Evolutionary conservation across 176 grass and related monocot genomes (phyloP).

Genomic region (Triticum urartu): DNA sequence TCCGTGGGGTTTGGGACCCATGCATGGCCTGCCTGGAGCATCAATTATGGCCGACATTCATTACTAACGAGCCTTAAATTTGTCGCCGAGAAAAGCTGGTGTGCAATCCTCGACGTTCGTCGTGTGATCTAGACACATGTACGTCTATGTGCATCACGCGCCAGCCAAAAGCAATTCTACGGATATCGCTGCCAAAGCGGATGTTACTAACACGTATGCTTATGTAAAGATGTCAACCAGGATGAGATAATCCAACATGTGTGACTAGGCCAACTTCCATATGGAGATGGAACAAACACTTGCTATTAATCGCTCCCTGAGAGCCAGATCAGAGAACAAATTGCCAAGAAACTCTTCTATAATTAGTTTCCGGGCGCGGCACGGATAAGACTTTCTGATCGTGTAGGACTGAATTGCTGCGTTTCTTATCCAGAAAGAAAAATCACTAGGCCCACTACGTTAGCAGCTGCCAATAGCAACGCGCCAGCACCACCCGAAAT

Average conservation of each 20-base stretch:
- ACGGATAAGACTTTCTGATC: conserved; percentile 19
- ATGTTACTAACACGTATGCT: not conserved
- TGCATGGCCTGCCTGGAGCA: not conserved
- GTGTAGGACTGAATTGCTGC: not conserved
- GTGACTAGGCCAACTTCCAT: not conserved
- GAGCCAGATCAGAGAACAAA: not conserved
- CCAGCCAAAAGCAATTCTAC: not conserved
- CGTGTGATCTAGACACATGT: not conserved
- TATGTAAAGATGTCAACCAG: not conserved
- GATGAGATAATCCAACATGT: not conserved
- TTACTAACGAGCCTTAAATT: not conserved
- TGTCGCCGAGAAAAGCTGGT: not conserved
- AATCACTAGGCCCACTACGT: not conserved
- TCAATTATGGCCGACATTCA: not conserved
- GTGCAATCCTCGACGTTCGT: not conserved
- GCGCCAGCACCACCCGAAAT: not conserved
- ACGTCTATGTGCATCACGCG: not conserved
- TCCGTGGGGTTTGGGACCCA: not conserved
- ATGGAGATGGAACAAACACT: not conserved
- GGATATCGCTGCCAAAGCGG: not conserved
- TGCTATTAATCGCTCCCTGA: not conserved
- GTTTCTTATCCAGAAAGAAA: conserved; percentile 26
- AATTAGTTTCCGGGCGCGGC: not conserved
- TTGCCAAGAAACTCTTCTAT: not conserved
- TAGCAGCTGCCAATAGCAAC: not conserved